Base-by-base conservation (phyloP, 2,329 filamentous ascomycete species). In the Microdochium nivale region DNA sequence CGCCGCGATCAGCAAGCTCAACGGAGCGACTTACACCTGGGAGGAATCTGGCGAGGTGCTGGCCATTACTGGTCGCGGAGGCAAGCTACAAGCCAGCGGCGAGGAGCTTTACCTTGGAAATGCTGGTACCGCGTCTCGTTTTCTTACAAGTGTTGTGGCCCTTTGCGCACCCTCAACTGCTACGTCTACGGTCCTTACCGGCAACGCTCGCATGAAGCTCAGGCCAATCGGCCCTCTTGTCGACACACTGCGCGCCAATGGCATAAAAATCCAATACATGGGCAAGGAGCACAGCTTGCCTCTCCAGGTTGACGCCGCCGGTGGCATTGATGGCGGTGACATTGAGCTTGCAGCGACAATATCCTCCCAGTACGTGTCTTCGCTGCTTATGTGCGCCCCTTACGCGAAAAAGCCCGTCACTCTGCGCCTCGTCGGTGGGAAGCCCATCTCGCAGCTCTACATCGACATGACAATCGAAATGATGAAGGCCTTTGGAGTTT, bases 381-480 rank as follows among this genome's bases (percentile, higher is more conserved):
- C 92, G 1, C 84, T 99, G 56, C 76, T 99, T 49, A 95, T 99
- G 89, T 95, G 90, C 53, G 94, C 94, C 0, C 94, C 94, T 0
- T 99, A 97, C 64, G 94, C 94, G 47, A 96, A 96, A 71, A 84
- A 90, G 56, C 88, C 92, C 0, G 91, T 99, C 35, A 96, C 90
- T 0, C 73, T 99, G 58, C 86, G 85, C 40, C 78, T 99, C 37
- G 86, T 97, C 13, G 94, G 94, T n/a, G 94, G 91, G 51, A 97
- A 96, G 68, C 92, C 94, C 44, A 96, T 99, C 58, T 97, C 92
- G 1, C 91, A 97, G 66, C 84, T 86, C 2, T 99, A 99, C 67
- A 97, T 99, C 62, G 90, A 99, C 66, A 97, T 99, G 92, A 99
- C 94, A 2, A 90, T 95, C 50, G 81, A 90, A 16, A 99, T 99